Conservation (phyloP, 2,329 filamentous ascomycete species). For the Zarea fungicola region DNA sequence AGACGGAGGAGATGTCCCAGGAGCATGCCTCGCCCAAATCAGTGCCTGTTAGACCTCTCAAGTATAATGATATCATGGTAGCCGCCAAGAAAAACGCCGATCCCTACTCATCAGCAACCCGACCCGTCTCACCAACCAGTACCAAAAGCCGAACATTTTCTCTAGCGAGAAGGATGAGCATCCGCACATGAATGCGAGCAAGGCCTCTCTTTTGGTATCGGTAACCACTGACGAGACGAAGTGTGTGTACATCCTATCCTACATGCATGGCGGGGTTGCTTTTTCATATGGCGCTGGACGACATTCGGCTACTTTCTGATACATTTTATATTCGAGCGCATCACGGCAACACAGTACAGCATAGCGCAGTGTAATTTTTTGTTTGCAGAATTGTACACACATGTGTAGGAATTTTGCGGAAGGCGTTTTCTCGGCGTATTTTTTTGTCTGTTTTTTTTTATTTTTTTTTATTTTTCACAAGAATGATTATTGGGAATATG, state of each 20-base stretch:
- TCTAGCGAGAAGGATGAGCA: slow-evolving; percentile 16
- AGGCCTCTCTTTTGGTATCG: background rate
- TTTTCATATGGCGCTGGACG: slow-evolving; percentile 1
- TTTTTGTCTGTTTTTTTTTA: background rate
- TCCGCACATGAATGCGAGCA: slow-evolving; percentile 2
- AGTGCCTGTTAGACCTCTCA: slow-evolving; percentile 30
- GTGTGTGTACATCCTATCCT: too few species aligned
- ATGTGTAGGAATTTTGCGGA: background rate
- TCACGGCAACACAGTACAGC: slow-evolving; percentile 10
- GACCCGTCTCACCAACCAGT: slow-evolving; percentile 15
- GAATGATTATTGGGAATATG: slow-evolving; percentile 1
- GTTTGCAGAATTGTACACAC: background rate
- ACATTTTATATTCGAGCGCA: slow-evolving; percentile 5
- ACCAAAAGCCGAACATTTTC: slow-evolving; percentile 7
- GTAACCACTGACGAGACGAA: too few species aligned
- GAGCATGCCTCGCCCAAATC: slow-evolving; percentile 16
- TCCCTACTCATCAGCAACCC: background rate
- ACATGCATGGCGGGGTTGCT: background rate
- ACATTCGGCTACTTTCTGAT: background rate
- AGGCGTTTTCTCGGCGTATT: background rate
- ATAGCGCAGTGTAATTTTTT: background rate
- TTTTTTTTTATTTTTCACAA: slow-evolving; percentile 3
- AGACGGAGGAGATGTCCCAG: slow-evolving; percentile 15
- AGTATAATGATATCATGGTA: slow-evolving; percentile 44
- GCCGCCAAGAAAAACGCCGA: slow-evolving; percentile 38